phyloP scores from a whole-genome alignment of 495 filamentous ascomycete species.

The Monascus purpureus region DNA sequence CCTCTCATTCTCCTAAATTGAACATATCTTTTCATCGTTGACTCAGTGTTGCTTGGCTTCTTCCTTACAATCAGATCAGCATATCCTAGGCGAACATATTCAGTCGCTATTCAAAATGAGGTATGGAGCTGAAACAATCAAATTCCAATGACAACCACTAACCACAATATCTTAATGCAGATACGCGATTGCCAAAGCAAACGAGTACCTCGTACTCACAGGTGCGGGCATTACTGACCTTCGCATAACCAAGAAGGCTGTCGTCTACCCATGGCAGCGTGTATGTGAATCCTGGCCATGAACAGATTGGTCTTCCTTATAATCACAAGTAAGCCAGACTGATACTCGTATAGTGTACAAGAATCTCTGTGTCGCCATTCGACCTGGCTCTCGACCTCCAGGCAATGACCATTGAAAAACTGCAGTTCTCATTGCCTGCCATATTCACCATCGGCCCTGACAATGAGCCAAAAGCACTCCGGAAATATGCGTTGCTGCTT shows the following conservation, averaged over 20 bases:
- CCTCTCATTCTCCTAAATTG: no score
- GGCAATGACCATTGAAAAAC: slow-evolving; percentile 75
- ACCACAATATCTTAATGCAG: slow-evolving; percentile 6
- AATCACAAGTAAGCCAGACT: no score
- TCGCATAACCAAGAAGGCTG: slow-evolving; percentile 58
- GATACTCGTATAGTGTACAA: slow-evolving; percentile 15
- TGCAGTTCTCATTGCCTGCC: slow-evolving; percentile 65
- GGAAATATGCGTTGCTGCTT: slow-evolving; percentile 65
- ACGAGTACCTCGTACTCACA: slow-evolving; percentile 66
- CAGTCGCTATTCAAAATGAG: no score
- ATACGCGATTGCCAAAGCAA: slow-evolving; percentile 23
- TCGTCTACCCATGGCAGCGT: slow-evolving; percentile 52
- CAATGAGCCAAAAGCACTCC: slow-evolving; percentile 46
- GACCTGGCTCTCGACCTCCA: slow-evolving; percentile 64
- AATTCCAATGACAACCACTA: no score
- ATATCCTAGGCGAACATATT: no score
- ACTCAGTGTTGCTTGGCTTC: no score
- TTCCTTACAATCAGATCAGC: no score
- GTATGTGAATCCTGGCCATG: slow-evolving; percentile 15
- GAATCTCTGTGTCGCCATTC: slow-evolving; percentile 56
- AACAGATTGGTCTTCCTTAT: slow-evolving; percentile 4
- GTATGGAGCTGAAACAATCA: no score
- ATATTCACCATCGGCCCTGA: slow-evolving; percentile 75
- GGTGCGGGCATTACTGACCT: slow-evolving; percentile 58
- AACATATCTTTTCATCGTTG: no score